Evolutionary conservation across 2,329 filamentous ascomycete species (phyloP), one percentile per base, ranked within the genome.

Genomic region (Diaporthe sp.): DNA sequence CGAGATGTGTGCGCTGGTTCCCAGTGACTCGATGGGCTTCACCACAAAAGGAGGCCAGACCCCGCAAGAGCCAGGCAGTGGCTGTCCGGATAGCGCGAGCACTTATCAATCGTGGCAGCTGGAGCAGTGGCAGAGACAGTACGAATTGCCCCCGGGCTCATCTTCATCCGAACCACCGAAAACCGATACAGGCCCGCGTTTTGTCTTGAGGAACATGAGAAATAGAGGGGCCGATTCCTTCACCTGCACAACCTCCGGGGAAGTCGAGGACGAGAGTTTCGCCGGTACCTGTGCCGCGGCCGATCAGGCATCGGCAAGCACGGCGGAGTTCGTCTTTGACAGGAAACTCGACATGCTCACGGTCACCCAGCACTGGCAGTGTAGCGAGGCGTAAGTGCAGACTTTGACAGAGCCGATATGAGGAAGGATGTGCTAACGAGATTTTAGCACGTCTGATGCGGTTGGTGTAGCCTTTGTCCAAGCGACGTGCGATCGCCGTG

Each of bases 291-390:
- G 64, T 8, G 45, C 25, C 2, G n/a, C 64, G 2, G 45, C 64
- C 19, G 61, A 50, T 12, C 5, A 19, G 30, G 45, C 30, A 13
- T 52, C 64, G 9, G 15, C 4, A 4, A 67, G 45, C 64, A 40
- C 64, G 47, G 64, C 45, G 2, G 64, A 40, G 1, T 67, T 67
- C 22, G 33, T 67, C 22, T 67, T 67, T 22, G 64, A 67, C 15
- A 52, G 64, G 45, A 52, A 38, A 8, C 64, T 67, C 30, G n/a
- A 67, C 45, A 67, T 52, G 64, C 64, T 67, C 33, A 67, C 64
- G 13, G 15, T 67, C 30, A 67, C 30, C 45, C 64, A 67, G 22
- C 22, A 10, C 15, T 67, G 64, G 64, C 22, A 38, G 30, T 67
- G 64, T 15, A 45, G n/a, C 22, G n/a, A 33, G 13, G 45, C 4